These are phyloP conservation scores for Grammothele lineata DNA, from an alignment of 768 basidiomycete species.

Conservation along the genomic window DNA sequence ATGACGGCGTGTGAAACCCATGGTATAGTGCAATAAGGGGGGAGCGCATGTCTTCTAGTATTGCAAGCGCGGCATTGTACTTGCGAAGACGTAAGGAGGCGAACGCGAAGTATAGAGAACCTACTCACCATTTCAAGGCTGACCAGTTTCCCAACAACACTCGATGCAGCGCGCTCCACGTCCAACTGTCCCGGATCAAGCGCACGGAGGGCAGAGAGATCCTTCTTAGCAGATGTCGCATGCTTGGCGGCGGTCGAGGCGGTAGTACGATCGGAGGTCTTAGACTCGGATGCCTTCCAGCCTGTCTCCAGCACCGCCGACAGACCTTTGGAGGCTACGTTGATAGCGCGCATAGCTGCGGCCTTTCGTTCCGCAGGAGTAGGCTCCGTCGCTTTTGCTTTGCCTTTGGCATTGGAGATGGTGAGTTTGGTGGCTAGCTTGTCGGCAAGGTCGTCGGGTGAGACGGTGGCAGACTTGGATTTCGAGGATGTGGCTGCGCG, in stretches of 20 bases:
- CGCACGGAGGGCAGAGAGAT: slow-evolving; percentile 44
- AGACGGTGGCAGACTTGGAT: neutral
- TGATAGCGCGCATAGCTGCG: slow-evolving; percentile 59
- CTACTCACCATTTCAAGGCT: slow-evolving; percentile 64
- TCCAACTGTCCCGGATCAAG: slow-evolving; percentile 48
- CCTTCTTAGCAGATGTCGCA: slow-evolving; percentile 37
- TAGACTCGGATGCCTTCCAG: slow-evolving; percentile 44
- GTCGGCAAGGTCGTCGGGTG: slow-evolving; percentile 22
- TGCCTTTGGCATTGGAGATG: slow-evolving; percentile 23
- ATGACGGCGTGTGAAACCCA: neutral
- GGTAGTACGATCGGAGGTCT: slow-evolving; percentile 18
- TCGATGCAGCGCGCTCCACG: slow-evolving; percentile 69
- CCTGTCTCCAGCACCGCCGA: slow-evolving; percentile 50
- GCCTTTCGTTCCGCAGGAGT: slow-evolving; percentile 29
- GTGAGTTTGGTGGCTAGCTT: slow-evolving; percentile 21
- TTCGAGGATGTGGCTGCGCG: too few relatives aligned
- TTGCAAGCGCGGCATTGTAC: slow-evolving; percentile 47
- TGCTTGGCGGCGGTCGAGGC: slow-evolving; percentile 31
- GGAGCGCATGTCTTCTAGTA: slow-evolving; percentile 44
- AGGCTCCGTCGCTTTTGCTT: slow-evolving; percentile 22
- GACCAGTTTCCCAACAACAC: slow-evolving; percentile 63
- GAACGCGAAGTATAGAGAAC: neutral
- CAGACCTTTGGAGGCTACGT: slow-evolving; percentile 55
- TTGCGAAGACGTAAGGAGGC: slow-evolving; percentile 23
- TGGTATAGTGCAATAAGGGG: slow-evolving; percentile 33